phyloP scores from a whole-genome alignment of 2,329 filamentous ascomycete species.

The Curvularia spicifera region DNA sequence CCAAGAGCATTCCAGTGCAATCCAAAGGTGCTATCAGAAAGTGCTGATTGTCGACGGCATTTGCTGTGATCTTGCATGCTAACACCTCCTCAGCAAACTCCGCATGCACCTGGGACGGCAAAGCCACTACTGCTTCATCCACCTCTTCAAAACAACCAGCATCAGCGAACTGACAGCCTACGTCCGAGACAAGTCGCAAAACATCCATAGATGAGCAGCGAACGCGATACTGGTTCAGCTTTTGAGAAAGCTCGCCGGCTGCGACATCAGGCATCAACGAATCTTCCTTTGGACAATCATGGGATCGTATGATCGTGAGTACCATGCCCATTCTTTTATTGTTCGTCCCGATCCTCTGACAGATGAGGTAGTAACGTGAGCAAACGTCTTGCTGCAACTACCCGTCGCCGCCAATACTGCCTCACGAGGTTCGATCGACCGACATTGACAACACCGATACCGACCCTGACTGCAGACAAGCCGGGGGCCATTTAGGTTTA shows the following conservation, averaged over 20 bases:
- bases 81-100: neutral
- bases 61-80: neutral
- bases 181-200: neutral
- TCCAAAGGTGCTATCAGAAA: neutral
- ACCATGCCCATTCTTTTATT: neutral
- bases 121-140: neutral
- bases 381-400: neutral
- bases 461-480: too few relatives aligned
- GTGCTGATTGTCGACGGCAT: neutral
- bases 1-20: neutral
- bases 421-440: neutral
- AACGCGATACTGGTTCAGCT: neutral
- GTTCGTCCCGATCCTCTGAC: neutral
- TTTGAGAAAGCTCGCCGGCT: neutral
- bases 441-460: neutral
- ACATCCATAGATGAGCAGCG: neutral
- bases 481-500: too few relatives aligned
- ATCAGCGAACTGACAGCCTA: neutral
- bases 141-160: neutral
- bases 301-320: neutral
- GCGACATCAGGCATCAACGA: too few relatives aligned
- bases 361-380: neutral
- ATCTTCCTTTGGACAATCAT: neutral
- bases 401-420: neutral
- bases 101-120: neutral